Base-by-base conservation (phyloP, 441 rosid genomes). In the Lepidium campestre region DNA sequence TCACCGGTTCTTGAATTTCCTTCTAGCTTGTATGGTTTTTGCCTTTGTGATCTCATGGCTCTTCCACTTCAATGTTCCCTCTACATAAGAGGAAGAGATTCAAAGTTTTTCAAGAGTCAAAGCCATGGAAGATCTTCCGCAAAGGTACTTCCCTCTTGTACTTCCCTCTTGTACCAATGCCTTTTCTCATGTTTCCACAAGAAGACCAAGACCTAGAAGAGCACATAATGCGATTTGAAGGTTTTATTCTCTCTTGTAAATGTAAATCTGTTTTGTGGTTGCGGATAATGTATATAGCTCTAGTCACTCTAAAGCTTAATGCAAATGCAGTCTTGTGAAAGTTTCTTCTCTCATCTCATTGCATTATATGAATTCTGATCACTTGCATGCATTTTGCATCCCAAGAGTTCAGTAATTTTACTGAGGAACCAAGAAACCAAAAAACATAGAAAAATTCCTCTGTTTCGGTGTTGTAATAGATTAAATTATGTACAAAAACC, bases 31-130 rank as follows among this genome's bases (percentile, higher is more conserved):
- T 53, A 73, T 79, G 75, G 75, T 79, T 54, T 79, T 79, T 53
- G 82, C 78, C 7, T 79, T 75, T 66, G 78, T 79, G 5, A 79
- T 79, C 64, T 75, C 92, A 12, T 86, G 89, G 92, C 85, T 86
- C 53, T 82, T 79, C 58, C 82, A 72, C 73, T 75, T 79, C 73
- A 72, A 79, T 44, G 77, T 75, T 25, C 75, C 77, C 2, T 72
- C 77, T 5, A 71, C 69, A 57, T 73, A 32, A 53, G 34, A 32
- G 36, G 20, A 53, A 53, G 62, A 53, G 15, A 53, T 12, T 27
- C 40, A 52, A 18, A 10, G 7, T 3, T 14, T 14, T 2, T 6
- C 25, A 17, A 42, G 19, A 20, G 57, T 62, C 44, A 13, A 50
- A 53, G 50, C 25, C 13, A 56, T 23, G 29, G 45, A 45, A n/a